Conservation (phyloP, 352 stramenopile species). For the Pythium scleroteichum region DNA sequence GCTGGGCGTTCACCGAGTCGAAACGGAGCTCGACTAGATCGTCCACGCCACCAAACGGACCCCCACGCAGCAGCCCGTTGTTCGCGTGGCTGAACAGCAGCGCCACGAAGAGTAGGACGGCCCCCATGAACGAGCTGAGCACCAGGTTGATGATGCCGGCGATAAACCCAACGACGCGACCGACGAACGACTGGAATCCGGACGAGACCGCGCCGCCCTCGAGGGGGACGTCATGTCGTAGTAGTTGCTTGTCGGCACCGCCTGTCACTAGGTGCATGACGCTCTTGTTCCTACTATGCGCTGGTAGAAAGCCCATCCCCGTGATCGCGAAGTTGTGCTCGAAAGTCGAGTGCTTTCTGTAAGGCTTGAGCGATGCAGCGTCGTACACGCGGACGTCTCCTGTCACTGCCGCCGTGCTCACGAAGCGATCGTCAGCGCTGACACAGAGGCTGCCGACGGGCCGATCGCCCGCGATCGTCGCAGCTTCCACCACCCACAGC, state of each 20-base stretch:
- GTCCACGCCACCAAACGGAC: conserved; percentile 56
- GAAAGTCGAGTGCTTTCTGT: conserved; percentile 52
- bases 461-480: conserved; percentile 61
- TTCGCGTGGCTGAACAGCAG: conserved; percentile 79
- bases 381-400: conserved; percentile 74
- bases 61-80: conserved; percentile 47
- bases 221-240: conserved; percentile 64
- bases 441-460: conserved; percentile 79
- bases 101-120: conserved; percentile 64
- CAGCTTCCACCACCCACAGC: conserved; percentile 58
- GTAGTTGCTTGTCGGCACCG: conserved; percentile 72
- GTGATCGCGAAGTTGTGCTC: conserved; percentile 85
- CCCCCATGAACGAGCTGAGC: conserved; percentile 49
- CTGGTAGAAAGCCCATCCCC: conserved; percentile 68
- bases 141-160: conserved; percentile 40
- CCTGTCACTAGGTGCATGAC: conserved; percentile 63
- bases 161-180: conserved; percentile 34
- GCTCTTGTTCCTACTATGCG: conserved; percentile 34
- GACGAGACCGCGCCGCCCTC: conserved; percentile 59
- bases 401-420: conserved; percentile 69
- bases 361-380: conserved; percentile 43
- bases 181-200: conserved; percentile 34
- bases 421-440: conserved; percentile 69
- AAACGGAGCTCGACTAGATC: conserved; percentile 55
- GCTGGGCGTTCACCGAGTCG: conserved; percentile 52